Evolutionary conservation across 371 early-diverging fungal species (phyloP).

Genomic region (Choanephora cucurbitarum): DNA sequence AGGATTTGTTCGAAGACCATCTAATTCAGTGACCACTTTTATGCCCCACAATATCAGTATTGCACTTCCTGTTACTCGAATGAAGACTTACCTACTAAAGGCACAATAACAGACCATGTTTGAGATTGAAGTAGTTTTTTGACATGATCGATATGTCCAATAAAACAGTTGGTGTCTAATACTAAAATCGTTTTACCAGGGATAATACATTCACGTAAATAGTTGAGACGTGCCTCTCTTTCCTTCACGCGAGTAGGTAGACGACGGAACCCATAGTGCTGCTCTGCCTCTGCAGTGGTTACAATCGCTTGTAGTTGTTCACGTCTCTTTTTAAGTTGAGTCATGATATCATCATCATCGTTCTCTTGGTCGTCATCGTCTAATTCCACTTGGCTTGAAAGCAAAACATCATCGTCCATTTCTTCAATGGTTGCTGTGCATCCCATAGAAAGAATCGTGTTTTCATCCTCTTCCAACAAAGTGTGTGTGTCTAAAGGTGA

Average conservation of each 20-base stretch:
- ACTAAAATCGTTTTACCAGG: slow-evolving; percentile 59
- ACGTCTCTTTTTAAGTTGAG: slow-evolving; percentile 46
- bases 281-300: slow-evolving; percentile 22
- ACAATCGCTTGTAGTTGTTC: slow-evolving; percentile 39
- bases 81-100: slow-evolving; percentile 53
- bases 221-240: slow-evolving; percentile 34
- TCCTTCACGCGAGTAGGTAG: slow-evolving; percentile 34
- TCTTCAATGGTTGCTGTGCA: slow-evolving; percentile 23
- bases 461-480: slow-evolving; percentile 4
- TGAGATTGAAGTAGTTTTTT: slow-evolving; percentile 52
- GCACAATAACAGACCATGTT: slow-evolving; percentile 63
- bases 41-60: too few species aligned
- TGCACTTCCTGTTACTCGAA: too few species aligned
- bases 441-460: neutral
- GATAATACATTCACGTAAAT: slow-evolving; percentile 36
- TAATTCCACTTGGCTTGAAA: slow-evolving; percentile 32
- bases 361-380: slow-evolving; percentile 34
- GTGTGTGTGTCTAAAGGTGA: too few species aligned
- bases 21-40: slow-evolving; percentile 68
- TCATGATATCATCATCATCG: slow-evolving; percentile 44
- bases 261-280: slow-evolving; percentile 23
- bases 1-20: slow-evolving; percentile 60
- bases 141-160: slow-evolving; percentile 59
- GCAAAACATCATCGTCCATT: slow-evolving; percentile 47
- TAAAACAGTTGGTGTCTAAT: slow-evolving; percentile 70